These are phyloP conservation scores for Botrytis aclada DNA, from an alignment of 2,329 filamentous ascomycete species.

Conservation along the genomic window DNA sequence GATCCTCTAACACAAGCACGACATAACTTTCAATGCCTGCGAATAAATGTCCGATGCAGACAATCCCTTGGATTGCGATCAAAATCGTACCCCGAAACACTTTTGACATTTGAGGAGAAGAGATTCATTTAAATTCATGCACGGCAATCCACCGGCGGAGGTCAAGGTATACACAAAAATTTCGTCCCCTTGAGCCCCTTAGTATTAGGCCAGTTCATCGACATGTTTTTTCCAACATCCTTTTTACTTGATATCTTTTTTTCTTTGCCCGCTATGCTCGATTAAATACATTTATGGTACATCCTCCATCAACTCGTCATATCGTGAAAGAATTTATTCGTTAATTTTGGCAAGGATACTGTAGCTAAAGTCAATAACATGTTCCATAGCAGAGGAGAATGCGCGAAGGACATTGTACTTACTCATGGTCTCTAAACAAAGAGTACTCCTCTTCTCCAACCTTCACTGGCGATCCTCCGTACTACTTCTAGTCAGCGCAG, in stretches of 20 bases:
- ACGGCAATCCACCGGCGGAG: constrained; percentile 18
- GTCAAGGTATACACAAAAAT: constrained; percentile 22
- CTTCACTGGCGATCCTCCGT: constrained; percentile 91
- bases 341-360: constrained; percentile 99
- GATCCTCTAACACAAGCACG: background rate
- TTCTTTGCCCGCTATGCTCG: constrained; percentile 27
- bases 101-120: constrained; percentile 22
- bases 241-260: constrained; percentile 15
- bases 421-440: constrained; percentile 98
- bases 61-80: constrained; percentile 11
- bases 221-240: constrained; percentile 6
- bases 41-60: background rate
- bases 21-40: constrained; percentile 5
- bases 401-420: constrained; percentile 46
- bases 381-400: background rate
- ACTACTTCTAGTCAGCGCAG: constrained; percentile 52
- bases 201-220: constrained; percentile 13
- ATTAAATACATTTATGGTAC: constrained; percentile 34
- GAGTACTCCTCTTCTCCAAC: constrained; percentile 95
- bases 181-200: constrained; percentile 2
- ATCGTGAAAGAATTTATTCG: constrained; percentile 61
- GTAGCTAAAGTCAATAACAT: constrained; percentile 20
- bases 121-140: constrained; percentile 29
- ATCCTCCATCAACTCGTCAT: constrained; percentile 20
- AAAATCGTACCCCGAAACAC: background rate